Conservation (phyloP, 163 green algal genomes). For the Scenedesmus sp. region DNA sequence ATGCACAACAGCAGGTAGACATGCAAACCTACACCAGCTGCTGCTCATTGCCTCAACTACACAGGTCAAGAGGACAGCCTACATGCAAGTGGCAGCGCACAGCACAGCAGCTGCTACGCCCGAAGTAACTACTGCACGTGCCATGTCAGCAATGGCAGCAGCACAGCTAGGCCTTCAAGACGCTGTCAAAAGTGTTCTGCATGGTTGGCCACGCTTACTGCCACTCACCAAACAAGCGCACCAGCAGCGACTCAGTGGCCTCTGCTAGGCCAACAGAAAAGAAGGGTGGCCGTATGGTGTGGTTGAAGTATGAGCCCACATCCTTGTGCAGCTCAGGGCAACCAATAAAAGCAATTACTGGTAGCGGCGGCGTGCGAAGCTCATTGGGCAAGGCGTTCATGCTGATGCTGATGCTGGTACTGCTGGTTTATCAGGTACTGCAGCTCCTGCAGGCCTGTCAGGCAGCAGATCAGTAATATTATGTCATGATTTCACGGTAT, state of each 20-base stretch:
- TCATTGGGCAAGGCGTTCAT: conserved; percentile 59
- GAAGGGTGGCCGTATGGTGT: conserved; percentile 71
- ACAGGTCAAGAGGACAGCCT: neutral
- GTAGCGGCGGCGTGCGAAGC: conserved; percentile 75
- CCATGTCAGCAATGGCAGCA: neutral
- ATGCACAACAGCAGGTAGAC: conserved; percentile 53
- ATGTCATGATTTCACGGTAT: no score
- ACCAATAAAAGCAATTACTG: conserved; percentile 77
- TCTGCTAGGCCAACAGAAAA: conserved; percentile 73
- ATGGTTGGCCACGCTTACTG: neutral
- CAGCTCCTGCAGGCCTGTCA: neutral
- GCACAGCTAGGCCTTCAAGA: neutral
- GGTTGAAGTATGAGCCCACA: conserved; percentile 74
- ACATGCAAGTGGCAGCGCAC: neutral
- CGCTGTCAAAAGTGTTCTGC: neutral
- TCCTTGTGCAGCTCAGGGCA: conserved; percentile 67
- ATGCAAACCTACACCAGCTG: neutral
- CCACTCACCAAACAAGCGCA: conserved; percentile 70
- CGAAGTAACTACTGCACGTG: no score
- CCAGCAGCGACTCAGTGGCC: conserved; percentile 58
- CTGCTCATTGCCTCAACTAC: neutral
- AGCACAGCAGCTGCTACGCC: neutral
- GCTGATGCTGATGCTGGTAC: conserved; percentile 45
- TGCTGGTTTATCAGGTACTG: neutral
- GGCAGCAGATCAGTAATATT: neutral